These are phyloP conservation scores for Meira miltonrushii DNA, from an alignment of 1,284 basidiomycete genomes.

Conservation along the genomic window DNA sequence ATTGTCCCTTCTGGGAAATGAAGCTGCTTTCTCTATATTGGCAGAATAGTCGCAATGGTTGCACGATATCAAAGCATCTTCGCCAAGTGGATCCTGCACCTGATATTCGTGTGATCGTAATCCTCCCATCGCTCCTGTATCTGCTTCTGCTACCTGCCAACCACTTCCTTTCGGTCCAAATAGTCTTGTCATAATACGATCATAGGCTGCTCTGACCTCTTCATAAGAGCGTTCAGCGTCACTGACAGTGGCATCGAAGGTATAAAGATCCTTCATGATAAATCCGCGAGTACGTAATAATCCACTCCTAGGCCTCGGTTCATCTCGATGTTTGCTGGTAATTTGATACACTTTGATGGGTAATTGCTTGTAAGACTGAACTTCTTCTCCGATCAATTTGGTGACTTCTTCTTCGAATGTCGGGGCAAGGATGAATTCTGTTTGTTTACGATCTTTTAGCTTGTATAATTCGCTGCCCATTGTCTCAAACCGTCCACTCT, in stretches of 20 bases:
- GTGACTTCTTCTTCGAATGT: conserved; percentile 55
- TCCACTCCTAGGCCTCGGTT: conserved; percentile 52
- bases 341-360: conserved; percentile 52
- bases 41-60: conserved; percentile 45
- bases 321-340: conserved; percentile 52
- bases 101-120: conserved; percentile 53
- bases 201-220: conserved; percentile 47
- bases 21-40: conserved; percentile 48
- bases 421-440: conserved; percentile 51
- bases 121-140: conserved; percentile 53
- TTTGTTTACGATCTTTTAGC: conserved; percentile 42
- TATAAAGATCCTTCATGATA: conserved; percentile 54
- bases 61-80: conserved; percentile 52
- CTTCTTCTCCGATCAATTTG: conserved; percentile 40
- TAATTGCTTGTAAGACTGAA: conserved; percentile 39
- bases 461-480: conserved; percentile 52
- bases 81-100: conserved; percentile 45
- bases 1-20: conserved; percentile 17
- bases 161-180: conserved; percentile 8
- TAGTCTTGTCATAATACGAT: conserved; percentile 31
- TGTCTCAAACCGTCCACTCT: conserved; percentile 37
- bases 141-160: conserved; percentile 50
- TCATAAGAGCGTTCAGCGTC: conserved; percentile 35
- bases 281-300: conserved; percentile 52
- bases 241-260: conserved; percentile 41